These are phyloP conservation scores for Tetrahymena elliotti DNA, from an alignment of 73 alveolate species.

Conservation along the genomic window DNA sequence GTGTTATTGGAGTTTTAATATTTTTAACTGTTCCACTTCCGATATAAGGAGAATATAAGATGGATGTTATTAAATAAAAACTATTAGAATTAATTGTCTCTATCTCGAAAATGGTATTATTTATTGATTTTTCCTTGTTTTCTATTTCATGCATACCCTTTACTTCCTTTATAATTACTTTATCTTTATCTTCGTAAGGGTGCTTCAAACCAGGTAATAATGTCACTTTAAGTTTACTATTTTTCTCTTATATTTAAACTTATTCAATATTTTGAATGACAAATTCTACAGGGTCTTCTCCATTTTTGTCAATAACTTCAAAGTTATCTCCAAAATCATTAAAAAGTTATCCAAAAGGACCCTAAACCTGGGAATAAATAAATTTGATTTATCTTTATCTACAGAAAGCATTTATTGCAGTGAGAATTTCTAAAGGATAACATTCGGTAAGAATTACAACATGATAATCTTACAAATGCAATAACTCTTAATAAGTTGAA, in stretches of 20 bases:
- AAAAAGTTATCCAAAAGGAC: slow-evolving; percentile 69
- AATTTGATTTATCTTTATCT: slow-evolving; percentile 61
- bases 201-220: slow-evolving; percentile 81
- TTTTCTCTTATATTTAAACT: slow-evolving; percentile 39
- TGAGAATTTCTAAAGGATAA: slow-evolving; percentile 34
- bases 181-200: slow-evolving; percentile 84
- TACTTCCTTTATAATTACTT: slow-evolving; percentile 69
- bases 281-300: slow-evolving; percentile 81
- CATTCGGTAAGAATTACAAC: slow-evolving; percentile 7
- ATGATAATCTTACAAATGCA: slow-evolving; percentile 7
- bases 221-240: slow-evolving; percentile 37
- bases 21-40: slow-evolving; percentile 63
- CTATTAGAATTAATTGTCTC: slow-evolving; percentile 48
- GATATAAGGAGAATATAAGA: slow-evolving; percentile 37
- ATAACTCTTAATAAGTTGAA: slow-evolving; percentile 7
- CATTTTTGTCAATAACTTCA: slow-evolving; percentile 85
- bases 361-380: slow-evolving; percentile 67
- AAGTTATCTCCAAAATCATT: slow-evolving; percentile 87
- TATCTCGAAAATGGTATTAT: slow-evolving; percentile 47
- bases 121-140: slow-evolving; percentile 44
- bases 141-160: slow-evolving; percentile 58
- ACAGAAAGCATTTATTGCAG: slow-evolving; percentile 55
- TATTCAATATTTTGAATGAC: slow-evolving; percentile 57
- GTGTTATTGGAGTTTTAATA: slow-evolving; percentile 55
- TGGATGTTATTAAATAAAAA: slow-evolving; percentile 48